Percentiles rank a stretch among this genome's conserved stretches.
Evolutionary conservation across 805 yeast genomes (phyloP).

Genomic region (Hemisphaericaspora nanyangensis): DNA sequence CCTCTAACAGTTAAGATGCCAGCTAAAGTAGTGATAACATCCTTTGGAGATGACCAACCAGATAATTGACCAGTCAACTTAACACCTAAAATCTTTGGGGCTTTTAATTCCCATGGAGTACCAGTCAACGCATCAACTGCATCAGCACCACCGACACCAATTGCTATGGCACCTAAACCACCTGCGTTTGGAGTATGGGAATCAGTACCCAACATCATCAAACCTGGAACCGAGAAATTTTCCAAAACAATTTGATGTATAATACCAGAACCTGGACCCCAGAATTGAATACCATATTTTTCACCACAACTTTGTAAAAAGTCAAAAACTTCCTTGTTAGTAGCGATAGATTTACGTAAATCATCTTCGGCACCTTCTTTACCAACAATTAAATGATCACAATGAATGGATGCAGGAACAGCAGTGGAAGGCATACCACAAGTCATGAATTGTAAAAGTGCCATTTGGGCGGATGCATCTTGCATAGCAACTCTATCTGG

Average conservation of each 20-base stretch:
- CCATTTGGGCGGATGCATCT: slow-evolving; percentile 99
- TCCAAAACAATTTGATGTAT: slow-evolving; percentile 97
- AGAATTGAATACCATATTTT: slow-evolving; percentile 94
- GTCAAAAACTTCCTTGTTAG: slow-evolving; percentile 93
- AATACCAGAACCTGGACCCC: slow-evolving; percentile 99
- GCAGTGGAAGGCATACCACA: slow-evolving; percentile 85
- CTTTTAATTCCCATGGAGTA: slow-evolving; percentile 98
- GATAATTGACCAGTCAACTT: slow-evolving; percentile 82
- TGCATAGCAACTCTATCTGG: slow-evolving; percentile 99
- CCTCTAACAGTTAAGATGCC: slow-evolving; percentile 94
- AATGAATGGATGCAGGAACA: slow-evolving; percentile 94
- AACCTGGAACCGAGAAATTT: slow-evolving; percentile 95
- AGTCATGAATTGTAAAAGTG: slow-evolving; percentile 96
- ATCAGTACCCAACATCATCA: slow-evolving; percentile 96
- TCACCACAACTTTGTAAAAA: slow-evolving; percentile 90
- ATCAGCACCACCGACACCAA: slow-evolving; percentile 99
- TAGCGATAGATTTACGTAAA: slow-evolving; percentile 71
- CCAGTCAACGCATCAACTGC: slow-evolving; percentile 98
- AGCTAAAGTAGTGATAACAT: slow-evolving; percentile 88
- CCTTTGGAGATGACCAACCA: slow-evolving; percentile 98
- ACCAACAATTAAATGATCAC: slow-evolving; percentile 97
- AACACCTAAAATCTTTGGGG: slow-evolving; percentile 93
- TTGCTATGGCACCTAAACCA: slow-evolving; percentile 97
- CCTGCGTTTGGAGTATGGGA: slow-evolving; percentile 99
- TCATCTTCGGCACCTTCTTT: slow-evolving; percentile 88